Evolutionary conservation across 768 basidiomycete genomes (phyloP).

Genomic region (Chlorophyllum brunneum): DNA sequence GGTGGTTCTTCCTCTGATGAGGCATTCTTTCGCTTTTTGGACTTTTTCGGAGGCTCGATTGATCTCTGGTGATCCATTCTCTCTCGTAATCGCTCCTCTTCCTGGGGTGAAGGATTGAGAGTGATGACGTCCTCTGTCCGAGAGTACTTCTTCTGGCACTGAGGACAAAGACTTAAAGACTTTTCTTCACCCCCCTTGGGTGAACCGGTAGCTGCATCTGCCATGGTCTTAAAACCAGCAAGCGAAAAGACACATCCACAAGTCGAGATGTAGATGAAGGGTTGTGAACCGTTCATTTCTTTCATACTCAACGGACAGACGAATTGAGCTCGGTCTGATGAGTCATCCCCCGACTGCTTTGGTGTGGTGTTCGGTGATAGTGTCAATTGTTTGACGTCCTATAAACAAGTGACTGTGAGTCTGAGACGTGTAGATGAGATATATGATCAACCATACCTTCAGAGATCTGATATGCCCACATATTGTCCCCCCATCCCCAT

Average conservation of each 20-base stretch:
- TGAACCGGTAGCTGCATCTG: conserved; percentile 29
- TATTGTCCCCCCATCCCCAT: conserved; percentile 89
- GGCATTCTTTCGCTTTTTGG: conserved; percentile 57
- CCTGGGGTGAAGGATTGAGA: conserved; percentile 70
- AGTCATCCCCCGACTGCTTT: conserved; percentile 31
- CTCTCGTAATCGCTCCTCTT: conserved; percentile 53
- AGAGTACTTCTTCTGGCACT: conserved; percentile 71
- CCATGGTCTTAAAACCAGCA: conserved; percentile 70
- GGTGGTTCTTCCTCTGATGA: conserved; percentile 32
- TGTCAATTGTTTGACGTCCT: conserved; percentile 85
- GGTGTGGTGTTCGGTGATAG: conserved; percentile 72
- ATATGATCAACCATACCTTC: conserved; percentile 59
- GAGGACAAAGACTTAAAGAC: conserved; percentile 64
- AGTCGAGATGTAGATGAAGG: conserved; percentile 81
- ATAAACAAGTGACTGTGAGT: background rate
- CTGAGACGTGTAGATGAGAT: background rate
- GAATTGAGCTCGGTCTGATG: conserved; percentile 57
- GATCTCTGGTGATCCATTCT: conserved; percentile 57
- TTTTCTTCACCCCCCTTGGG: conserved; percentile 23
- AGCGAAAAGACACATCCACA: conserved; percentile 94
- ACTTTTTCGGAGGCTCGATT: conserved; percentile 51
- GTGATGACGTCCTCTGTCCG: conserved; percentile 48
- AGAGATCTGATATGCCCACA: conserved; percentile 89
- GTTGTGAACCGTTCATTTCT: conserved; percentile 90
- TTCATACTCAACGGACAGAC: conserved; percentile 90